Conservation (phyloP, 148 eudicot species). For the Linanthus parryae region DNA sequence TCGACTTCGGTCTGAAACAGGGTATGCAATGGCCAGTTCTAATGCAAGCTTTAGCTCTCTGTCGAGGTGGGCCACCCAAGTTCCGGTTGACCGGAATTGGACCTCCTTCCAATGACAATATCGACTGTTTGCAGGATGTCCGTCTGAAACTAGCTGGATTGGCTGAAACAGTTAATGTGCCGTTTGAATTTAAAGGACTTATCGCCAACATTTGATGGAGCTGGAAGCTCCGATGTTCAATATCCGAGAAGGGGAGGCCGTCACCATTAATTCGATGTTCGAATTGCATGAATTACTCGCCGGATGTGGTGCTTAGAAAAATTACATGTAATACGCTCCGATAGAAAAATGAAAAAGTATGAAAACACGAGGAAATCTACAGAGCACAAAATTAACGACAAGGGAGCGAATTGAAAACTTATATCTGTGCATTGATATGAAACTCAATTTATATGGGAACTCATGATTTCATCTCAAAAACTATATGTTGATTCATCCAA, state of each 20-base stretch:
- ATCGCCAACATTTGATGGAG: slow-evolving; percentile 49
- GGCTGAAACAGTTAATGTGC: slow-evolving; percentile 45
- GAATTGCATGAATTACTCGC: slow-evolving; percentile 60
- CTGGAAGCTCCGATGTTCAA: slow-evolving; percentile 32
- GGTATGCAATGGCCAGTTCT: too few relatives aligned
- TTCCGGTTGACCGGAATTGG: slow-evolving; percentile 67
- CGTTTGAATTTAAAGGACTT: slow-evolving; percentile 55
- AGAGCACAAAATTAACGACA: too few relatives aligned
- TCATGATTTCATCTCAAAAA: too few relatives aligned
- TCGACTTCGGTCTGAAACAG: slow-evolving; percentile 19
- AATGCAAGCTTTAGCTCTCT: too few relatives aligned
- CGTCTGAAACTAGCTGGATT: slow-evolving; percentile 64
- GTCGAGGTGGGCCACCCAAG: slow-evolving; percentile 59
- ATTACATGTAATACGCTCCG: too few relatives aligned
- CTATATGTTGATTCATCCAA: too few relatives aligned
- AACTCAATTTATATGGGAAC: too few relatives aligned
- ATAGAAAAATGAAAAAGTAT: too few relatives aligned
- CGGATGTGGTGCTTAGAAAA: too few relatives aligned
- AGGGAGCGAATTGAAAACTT: too few relatives aligned
- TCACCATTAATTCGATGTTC: slow-evolving; percentile 61
- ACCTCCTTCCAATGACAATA: slow-evolving; percentile 44
- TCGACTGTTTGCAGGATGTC: slow-evolving; percentile 53
- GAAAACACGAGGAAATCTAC: too few relatives aligned
- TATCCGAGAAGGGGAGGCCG: slow-evolving; percentile 30
- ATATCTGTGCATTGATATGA: too few relatives aligned